A percentile compares a stretch with the other conserved stretches of the same genome.
phyloP scores from a whole-genome alignment of 441 rosid species.

The Flueggea neowawraea region DNA sequence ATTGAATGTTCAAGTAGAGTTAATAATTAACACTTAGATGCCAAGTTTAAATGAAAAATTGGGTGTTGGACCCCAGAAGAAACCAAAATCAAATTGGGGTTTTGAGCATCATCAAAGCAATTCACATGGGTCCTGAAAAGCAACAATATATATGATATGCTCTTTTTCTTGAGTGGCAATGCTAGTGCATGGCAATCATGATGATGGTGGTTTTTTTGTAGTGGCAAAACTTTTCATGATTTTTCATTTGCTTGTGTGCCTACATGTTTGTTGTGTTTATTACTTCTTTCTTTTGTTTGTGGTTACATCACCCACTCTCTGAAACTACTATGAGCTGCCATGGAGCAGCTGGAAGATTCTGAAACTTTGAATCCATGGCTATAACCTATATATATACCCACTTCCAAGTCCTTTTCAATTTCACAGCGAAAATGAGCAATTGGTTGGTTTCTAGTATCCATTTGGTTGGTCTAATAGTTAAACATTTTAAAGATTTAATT shows the following conservation, averaged over 20 bases:
- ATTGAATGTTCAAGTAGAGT: slow-evolving; percentile 8
- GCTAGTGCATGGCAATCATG: slow-evolving; percentile 35
- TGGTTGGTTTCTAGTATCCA: no score
- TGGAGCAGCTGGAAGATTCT: no score
- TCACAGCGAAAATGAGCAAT: no score
- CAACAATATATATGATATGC: slow-evolving; percentile 5
- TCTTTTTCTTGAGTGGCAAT: slow-evolving; percentile 14
- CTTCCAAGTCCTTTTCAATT: no score
- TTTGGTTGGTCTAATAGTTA: no score
- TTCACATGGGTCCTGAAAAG: slow-evolving; percentile 39
- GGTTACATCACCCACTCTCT: no score
- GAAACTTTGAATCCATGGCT: no score
- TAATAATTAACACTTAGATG: slow-evolving; percentile 33
- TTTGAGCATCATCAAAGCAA: slow-evolving; percentile 33
- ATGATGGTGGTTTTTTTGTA: slow-evolving; percentile 14
- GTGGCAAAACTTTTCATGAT: slow-evolving; percentile 14
- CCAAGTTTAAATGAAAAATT: slow-evolving; percentile 18
- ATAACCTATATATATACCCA: no score
- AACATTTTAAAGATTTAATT: no score
- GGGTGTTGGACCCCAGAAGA: neutral
- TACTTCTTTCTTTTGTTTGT: no score
- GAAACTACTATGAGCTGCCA: no score
- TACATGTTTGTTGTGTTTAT: neutral
- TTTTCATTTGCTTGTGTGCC: slow-evolving; percentile 4
- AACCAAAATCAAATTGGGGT: slow-evolving; percentile 14